Evolutionary conservation across 2,329 filamentous ascomycete genomes (phyloP).

Genomic region (Coniochaeta sp.): DNA sequence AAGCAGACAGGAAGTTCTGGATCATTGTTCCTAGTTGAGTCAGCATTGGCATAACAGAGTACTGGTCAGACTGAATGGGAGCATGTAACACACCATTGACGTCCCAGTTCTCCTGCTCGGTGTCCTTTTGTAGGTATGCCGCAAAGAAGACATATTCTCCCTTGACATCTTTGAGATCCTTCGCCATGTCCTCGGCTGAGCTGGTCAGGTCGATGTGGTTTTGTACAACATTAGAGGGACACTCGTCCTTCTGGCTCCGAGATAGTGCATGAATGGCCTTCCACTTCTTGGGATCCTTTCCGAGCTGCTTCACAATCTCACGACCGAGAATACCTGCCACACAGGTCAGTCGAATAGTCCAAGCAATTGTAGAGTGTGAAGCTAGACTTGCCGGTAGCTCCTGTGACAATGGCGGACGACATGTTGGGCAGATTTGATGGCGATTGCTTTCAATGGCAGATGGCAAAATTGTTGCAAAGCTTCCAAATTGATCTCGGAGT

Average conservation of each 20-base stretch:
- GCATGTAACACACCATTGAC: constrained; percentile 15
- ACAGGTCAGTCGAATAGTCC: background rate
- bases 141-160: constrained; percentile 19
- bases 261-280: constrained; percentile 17
- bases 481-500: too few relatives aligned
- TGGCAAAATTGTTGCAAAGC: too few relatives aligned
- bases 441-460: too few relatives aligned
- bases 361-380: background rate
- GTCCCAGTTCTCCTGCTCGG: constrained; percentile 16
- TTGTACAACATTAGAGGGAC: constrained; percentile 13
- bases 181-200: constrained; percentile 16
- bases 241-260: constrained; percentile 16
- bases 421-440: background rate
- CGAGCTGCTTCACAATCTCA: constrained; percentile 16
- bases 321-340: constrained; percentile 16
- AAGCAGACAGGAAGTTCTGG: constrained; percentile 37
- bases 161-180: constrained; percentile 13
- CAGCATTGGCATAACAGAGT: background rate
- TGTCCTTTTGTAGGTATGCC: constrained; percentile 16
- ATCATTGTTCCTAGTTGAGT: constrained; percentile 31
- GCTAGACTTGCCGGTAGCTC: constrained; percentile 8
- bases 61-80: background rate
- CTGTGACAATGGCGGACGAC: constrained; percentile 10
- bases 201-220: constrained; percentile 15
- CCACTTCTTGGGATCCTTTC: constrained; percentile 10